These are phyloP conservation scores for Thecaphora thlaspeos DNA, from an alignment of 1,284 basidiomycete species.

Conservation along the genomic window DNA sequence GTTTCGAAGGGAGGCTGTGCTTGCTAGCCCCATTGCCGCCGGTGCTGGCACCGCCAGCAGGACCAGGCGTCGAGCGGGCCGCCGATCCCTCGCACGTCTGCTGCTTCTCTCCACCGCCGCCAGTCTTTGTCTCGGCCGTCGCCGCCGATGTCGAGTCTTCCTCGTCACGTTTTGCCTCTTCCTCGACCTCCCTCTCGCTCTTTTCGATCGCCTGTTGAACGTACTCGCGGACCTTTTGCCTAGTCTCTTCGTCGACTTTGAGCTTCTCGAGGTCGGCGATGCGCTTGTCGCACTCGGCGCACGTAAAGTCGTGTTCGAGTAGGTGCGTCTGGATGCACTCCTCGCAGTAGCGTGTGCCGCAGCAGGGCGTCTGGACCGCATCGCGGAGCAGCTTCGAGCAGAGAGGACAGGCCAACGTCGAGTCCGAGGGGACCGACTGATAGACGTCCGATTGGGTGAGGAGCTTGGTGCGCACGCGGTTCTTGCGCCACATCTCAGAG, in stretches of 20 bases:
- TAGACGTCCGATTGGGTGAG: constrained; percentile 54
- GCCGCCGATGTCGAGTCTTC: constrained; percentile 9
- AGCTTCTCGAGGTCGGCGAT: constrained; percentile 50
- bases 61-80: too few relatives aligned
- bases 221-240: constrained; percentile 49
- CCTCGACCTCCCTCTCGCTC: constrained; percentile 46
- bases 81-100: too few relatives aligned
- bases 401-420: constrained; percentile 50
- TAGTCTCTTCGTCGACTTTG: constrained; percentile 47
- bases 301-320: constrained; percentile 55
- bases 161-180: constrained; percentile 25
- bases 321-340: constrained; percentile 56
- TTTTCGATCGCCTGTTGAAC: constrained; percentile 49
- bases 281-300: constrained; percentile 55
- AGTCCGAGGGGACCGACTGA: constrained; percentile 49
- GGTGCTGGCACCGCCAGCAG: constrained; percentile 1
- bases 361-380: constrained; percentile 53
- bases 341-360: constrained; percentile 52
- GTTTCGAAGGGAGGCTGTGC: background rate
- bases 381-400: constrained; percentile 52
- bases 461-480: constrained; percentile 42
- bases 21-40: constrained; percentile 2
- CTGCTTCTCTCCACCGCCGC: background rate
- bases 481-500: constrained; percentile 48
- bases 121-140: constrained; percentile 9